Conservation (phyloP, 805 yeast genomes). For the Tetrapisispora namnaoensis region DNA sequence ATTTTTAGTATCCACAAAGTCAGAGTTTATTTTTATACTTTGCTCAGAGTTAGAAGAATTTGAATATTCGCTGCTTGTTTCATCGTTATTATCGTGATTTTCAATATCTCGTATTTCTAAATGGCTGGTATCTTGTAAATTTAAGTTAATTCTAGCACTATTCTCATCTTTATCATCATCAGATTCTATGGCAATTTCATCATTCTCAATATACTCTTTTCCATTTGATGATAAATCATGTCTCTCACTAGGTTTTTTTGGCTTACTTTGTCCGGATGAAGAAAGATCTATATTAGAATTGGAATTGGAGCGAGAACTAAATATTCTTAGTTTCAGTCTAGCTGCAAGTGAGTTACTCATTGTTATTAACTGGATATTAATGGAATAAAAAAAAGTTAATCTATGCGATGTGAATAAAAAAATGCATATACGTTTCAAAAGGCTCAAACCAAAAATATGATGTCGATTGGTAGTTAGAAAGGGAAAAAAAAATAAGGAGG, state of each 20-base stretch:
- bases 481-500: too few relatives aligned
- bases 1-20: background rate
- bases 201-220: background rate
- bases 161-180: background rate
- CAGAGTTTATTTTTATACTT: background rate
- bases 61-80: constrained; percentile 2
- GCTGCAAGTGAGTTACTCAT: constrained; percentile 4
- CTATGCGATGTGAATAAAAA: background rate
- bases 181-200: background rate
- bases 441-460: too few relatives aligned
- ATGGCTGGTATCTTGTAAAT: background rate
- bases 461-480: too few relatives aligned
- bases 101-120: background rate
- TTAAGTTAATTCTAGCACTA: background rate
- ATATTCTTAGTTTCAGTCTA: constrained; percentile 1
- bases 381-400: background rate
- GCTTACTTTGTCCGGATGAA: too few relatives aligned
- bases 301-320: background rate
- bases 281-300: too few relatives aligned
- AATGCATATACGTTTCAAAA: background rate
- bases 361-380: background rate
- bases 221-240: too few relatives aligned
- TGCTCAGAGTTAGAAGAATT: background rate
- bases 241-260: background rate
- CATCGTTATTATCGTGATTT: background rate